These are phyloP conservation scores for Clausena lansium DNA, from an alignment of 345 rosid genomes.

Conservation along the genomic window DNA sequence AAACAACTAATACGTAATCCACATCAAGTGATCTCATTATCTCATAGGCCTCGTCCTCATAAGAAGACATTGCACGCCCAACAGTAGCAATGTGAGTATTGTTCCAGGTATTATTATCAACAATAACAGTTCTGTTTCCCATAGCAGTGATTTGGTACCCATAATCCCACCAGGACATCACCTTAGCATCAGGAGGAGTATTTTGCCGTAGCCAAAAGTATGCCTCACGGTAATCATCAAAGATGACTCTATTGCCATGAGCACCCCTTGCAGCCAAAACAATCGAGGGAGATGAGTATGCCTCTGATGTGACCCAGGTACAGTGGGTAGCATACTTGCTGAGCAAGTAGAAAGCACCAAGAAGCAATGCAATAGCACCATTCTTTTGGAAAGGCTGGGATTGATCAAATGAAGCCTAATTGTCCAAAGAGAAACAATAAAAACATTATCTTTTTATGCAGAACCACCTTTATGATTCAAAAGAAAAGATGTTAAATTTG, in stretches of 20 bases:
- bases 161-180: conserved; percentile 99
- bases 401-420: conserved; percentile 77
- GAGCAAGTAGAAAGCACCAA: conserved; percentile 88
- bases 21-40: conserved; percentile 97
- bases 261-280: conserved; percentile 99
- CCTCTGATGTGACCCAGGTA: conserved; percentile 99
- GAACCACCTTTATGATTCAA: not conserved
- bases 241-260: conserved; percentile 87
- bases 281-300: conserved; percentile 98
- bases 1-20: conserved; percentile 90
- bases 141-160: conserved; percentile 99
- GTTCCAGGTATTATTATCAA: conserved; percentile 99
- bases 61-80: conserved; percentile 99
- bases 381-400: conserved; percentile 94
- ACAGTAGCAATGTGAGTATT: conserved; percentile 99
- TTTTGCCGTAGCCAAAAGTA: conserved; percentile 98
- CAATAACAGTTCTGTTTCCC: conserved; percentile 99
- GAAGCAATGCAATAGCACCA: conserved; percentile 82
- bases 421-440: conserved; percentile 19
- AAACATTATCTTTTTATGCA: conserved; percentile 2
- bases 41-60: conserved; percentile 93
- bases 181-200: conserved; percentile 93
- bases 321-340: conserved; percentile 88
- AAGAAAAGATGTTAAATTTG: not conserved
- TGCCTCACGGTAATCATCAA: conserved; percentile 99